Evolutionary conservation across 345 rosid genomes (phyloP).

Genomic region (Anastatica hierochuntica): DNA sequence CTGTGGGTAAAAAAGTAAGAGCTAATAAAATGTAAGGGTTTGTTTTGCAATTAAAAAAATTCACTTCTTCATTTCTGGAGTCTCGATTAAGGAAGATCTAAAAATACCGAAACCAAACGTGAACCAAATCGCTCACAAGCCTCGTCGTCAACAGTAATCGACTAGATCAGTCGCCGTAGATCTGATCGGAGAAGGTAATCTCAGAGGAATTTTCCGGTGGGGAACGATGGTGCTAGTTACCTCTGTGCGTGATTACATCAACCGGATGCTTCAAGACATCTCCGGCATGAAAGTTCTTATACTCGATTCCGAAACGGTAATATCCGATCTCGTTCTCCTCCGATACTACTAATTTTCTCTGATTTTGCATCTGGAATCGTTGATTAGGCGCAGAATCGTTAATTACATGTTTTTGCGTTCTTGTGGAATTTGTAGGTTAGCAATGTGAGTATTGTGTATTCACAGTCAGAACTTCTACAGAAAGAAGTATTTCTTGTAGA

Average conservation of each 20-base stretch:
- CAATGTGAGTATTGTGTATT: constrained; percentile 77
- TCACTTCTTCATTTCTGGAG: constrained; percentile 1
- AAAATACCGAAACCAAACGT: neutral
- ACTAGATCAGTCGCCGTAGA: constrained; percentile 11
- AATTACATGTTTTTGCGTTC: neutral
- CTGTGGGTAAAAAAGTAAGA: neutral
- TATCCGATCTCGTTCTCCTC: constrained; percentile 1
- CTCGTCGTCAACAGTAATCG: neutral
- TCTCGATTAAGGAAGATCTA: constrained; percentile 17
- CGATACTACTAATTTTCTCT: neutral
- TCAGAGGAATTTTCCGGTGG: neutral
- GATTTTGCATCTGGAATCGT: neutral
- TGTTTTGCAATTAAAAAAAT: constrained; percentile 1
- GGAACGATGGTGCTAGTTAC: constrained; percentile 61
- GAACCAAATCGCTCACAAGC: neutral
- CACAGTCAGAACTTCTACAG: constrained; percentile 91
- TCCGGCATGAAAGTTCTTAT: constrained; percentile 99
- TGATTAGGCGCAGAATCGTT: neutral
- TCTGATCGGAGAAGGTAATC: constrained; percentile 12
- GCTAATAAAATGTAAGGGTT: neutral
- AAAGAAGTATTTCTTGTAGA: constrained; percentile 94
- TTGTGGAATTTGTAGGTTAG: constrained; percentile 51
- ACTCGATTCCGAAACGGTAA: constrained; percentile 92
- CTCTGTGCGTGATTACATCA: constrained; percentile 79
- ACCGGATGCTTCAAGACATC: constrained; percentile 90